These are phyloP conservation scores for Inga oerstediana DNA, from an alignment of 306 rosid species.

Conservation along the genomic window DNA sequence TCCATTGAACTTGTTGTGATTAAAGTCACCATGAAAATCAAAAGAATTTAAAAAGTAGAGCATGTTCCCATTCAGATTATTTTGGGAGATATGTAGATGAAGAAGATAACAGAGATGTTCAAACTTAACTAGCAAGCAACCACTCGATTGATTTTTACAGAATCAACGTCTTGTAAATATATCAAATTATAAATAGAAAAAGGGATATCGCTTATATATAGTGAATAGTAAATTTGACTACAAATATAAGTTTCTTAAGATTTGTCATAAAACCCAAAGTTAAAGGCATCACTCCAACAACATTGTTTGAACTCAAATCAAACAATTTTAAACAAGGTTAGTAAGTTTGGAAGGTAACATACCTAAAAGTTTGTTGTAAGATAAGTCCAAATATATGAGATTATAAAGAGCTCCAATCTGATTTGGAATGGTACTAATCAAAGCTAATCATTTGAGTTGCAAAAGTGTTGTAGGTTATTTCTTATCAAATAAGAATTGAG, in stretches of 20 bases:
- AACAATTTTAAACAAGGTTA: too few species aligned
- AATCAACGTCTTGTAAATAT: not conserved
- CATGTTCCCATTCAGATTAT: not conserved
- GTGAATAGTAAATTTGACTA: not conserved
- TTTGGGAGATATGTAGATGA: not conserved
- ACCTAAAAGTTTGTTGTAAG: too few species aligned
- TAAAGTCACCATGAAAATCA: not conserved
- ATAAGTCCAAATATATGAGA: too few species aligned
- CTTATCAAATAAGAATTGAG: too few species aligned
- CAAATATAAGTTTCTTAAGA: not conserved
- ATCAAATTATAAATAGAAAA: not conserved
- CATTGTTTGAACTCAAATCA: too few species aligned
- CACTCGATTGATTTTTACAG: not conserved
- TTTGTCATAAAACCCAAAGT: too few species aligned
- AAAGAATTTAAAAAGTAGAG: not conserved
- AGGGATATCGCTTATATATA: not conserved
- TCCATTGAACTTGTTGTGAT: not conserved
- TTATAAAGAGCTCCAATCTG: too few species aligned
- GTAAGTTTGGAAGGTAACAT: too few species aligned
- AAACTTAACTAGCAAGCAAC: not conserved
- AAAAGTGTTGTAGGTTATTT: too few species aligned
- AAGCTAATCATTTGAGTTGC: too few species aligned
- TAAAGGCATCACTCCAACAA: too few species aligned
- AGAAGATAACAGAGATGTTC: not conserved
- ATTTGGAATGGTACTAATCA: too few species aligned